These are phyloP conservation scores for Xerophyta viscosa DNA, from an alignment of 106 monocot species.

Conservation along the genomic window DNA sequence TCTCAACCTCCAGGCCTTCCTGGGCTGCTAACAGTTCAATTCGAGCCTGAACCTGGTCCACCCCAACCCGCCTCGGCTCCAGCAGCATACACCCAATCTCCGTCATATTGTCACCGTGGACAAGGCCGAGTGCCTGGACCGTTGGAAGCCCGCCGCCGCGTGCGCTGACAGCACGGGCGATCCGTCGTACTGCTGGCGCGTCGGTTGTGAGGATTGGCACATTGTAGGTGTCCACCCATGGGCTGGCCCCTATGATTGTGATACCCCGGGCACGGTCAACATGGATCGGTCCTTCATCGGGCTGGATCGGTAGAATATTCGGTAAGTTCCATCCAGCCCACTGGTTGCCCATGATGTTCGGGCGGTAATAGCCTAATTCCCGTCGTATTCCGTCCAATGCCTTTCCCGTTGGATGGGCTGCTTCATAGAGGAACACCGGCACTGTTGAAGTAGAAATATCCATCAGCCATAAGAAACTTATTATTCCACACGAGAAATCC, in stretches of 20 bases:
- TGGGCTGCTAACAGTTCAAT: slow-evolving; percentile 22
- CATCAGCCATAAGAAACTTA: background rate
- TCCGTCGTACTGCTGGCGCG: slow-evolving; percentile 7
- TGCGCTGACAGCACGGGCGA: slow-evolving; percentile 16
- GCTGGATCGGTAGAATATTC: slow-evolving; percentile 16
- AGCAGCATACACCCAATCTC: slow-evolving; percentile 27
- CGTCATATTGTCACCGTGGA: slow-evolving; percentile 25
- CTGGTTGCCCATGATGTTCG: slow-evolving; percentile 31
- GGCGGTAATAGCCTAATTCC: slow-evolving; percentile 39
- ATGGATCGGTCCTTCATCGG: slow-evolving; percentile 34
- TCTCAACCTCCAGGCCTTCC: slow-evolving; percentile 32
- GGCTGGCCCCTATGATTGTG: slow-evolving; percentile 30
- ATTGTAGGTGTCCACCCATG: slow-evolving; percentile 43
- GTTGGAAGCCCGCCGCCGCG: slow-evolving; percentile 23
- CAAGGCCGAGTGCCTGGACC: slow-evolving; percentile 24
- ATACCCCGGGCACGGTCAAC: slow-evolving; percentile 22
- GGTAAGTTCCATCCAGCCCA: slow-evolving; percentile 27
- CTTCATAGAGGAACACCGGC: slow-evolving; percentile 29
- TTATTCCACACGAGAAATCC: background rate
- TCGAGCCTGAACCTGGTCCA: slow-evolving; percentile 15
- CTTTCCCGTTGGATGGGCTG: slow-evolving; percentile 19
- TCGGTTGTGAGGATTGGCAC: slow-evolving; percentile 30
- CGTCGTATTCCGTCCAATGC: slow-evolving; percentile 15
- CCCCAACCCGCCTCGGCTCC: slow-evolving; percentile 11
- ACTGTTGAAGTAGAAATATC: slow-evolving; percentile 4